Conservation (phyloP, 768 basidiomycete genomes). For the Tricholoma furcatifolium region DNA sequence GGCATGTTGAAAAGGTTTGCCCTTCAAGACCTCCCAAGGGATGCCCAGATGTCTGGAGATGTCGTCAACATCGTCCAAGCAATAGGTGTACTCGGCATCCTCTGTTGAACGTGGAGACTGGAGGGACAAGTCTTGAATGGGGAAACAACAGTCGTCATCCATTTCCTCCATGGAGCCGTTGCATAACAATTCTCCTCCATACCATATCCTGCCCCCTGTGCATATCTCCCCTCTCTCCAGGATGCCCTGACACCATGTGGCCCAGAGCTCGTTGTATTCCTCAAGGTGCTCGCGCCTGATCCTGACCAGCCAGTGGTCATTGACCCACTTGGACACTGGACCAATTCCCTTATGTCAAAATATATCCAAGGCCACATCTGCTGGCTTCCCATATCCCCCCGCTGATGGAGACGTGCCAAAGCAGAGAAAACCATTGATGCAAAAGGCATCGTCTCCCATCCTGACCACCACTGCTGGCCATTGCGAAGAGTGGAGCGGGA, state of each 20-base stretch:
- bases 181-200: constrained; percentile 9
- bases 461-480: constrained; percentile 12
- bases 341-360: constrained; percentile 21
- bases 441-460: not conserved
- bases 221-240: not conserved
- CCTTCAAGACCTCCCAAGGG: constrained; percentile 6
- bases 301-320: too few species aligned
- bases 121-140: constrained; percentile 18
- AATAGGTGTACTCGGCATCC: constrained; percentile 17
- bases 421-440: not conserved
- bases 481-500: constrained; percentile 2
- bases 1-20: not conserved
- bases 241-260: constrained; percentile 10
- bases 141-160: too few species aligned
- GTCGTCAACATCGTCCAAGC: constrained; percentile 26
- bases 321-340: constrained; percentile 23
- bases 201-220: constrained; percentile 18
- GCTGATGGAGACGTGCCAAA: too few species aligned
- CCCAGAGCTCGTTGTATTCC: constrained; percentile 19
- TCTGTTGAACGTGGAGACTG: constrained; percentile 8
- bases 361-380: too few species aligned
- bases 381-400: too few species aligned
- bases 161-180: too few species aligned
- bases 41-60: constrained; percentile 17
- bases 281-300: constrained; percentile 17